A percentile compares a stretch with the other conserved stretches of the same genome.
Evolutionary conservation across 2,329 filamentous ascomycete species (phyloP).

Genomic region (Epichloe gansuensis): DNA sequence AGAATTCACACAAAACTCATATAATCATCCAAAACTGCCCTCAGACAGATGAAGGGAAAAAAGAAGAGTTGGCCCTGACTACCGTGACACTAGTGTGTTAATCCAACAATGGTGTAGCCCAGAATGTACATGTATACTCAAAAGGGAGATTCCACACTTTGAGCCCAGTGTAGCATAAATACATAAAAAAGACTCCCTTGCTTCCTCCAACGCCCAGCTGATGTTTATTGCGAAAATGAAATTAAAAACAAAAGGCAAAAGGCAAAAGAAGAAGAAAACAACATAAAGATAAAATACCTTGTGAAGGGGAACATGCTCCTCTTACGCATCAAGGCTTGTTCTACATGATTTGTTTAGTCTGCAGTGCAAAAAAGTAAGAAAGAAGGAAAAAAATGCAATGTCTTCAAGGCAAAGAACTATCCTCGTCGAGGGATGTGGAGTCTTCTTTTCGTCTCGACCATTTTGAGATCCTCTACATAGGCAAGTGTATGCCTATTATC

Average conservation of each 20-base stretch:
- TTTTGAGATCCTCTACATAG: conserved; percentile 29
- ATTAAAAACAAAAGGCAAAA: not conserved
- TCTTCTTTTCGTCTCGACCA: not conserved
- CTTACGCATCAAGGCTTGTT: not conserved
- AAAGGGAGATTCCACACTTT: not conserved
- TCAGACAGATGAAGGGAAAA: not conserved
- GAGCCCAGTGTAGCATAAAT: not conserved
- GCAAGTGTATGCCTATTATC: conserved; percentile 29
- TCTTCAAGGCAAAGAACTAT: not conserved
- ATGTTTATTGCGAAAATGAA: not conserved
- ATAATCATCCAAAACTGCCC: not conserved
- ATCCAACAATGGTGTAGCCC: not conserved
- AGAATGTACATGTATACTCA: not conserved
- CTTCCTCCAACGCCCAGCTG: not conserved
- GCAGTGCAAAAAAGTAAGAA: not conserved
- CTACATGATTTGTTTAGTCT: not conserved
- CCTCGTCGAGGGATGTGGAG: not conserved
- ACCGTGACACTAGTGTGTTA: not conserved
- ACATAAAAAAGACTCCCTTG: not conserved
- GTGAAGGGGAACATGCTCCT: not conserved
- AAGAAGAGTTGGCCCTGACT: too few relatives aligned
- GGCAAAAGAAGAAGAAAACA: not conserved
- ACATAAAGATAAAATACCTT: not conserved
- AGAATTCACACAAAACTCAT: too few relatives aligned
- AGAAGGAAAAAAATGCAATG: not conserved